Base-by-base conservation (phyloP, 495 filamentous ascomycete genomes). In the Tirmania nivea region DNA sequence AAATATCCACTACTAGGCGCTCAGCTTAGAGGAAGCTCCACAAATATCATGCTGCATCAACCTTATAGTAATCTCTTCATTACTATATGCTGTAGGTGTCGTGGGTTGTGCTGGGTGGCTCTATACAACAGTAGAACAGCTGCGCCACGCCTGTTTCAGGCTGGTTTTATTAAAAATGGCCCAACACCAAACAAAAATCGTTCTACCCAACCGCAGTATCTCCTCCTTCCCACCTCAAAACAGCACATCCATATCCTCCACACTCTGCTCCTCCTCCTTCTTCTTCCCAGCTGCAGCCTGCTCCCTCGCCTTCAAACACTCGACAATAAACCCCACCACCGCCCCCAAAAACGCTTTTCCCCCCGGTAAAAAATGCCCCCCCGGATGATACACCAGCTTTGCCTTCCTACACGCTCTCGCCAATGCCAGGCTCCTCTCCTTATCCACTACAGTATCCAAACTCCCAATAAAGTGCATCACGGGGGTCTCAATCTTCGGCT, bases 331-430 rank as follows among this genome's bases (percentile, higher is more conserved):
- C 31, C 71, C 75, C 39, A 79, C 78, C 51, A 89, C 66, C 49
- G 75, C 78, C 69, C 78, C 78, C 39, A 82, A 76, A 75, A 81
- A 94, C 56, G 83, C 78, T 69, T 81, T 81, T 59, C 77, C 75
- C 52, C 82, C 78, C 0, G 90, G 90, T 61, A 97, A 71, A 63
- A 89, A 93, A 67, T 97, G 90, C 0, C 90, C 89, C 12, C 90
- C 90, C 2, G 90, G 89, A 71, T 96, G 90, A 59, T 75, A 79
- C 39, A 93, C 16, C 16, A 69, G 62, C 57, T 69, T 74, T 10
- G 68, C 75, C 12, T 77, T 77, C 52, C 64, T 72, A 67, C 83
- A 93, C 51, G 75, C 71, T 16, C 81, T 76, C 36, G 84, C 73
- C 57, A 96, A 66, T 52, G 69, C 70, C 62, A 72, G 64, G 64